Evolutionary conservation across 2,329 filamentous ascomycete species (phyloP).

Genomic region (Claviceps capensis): DNA sequence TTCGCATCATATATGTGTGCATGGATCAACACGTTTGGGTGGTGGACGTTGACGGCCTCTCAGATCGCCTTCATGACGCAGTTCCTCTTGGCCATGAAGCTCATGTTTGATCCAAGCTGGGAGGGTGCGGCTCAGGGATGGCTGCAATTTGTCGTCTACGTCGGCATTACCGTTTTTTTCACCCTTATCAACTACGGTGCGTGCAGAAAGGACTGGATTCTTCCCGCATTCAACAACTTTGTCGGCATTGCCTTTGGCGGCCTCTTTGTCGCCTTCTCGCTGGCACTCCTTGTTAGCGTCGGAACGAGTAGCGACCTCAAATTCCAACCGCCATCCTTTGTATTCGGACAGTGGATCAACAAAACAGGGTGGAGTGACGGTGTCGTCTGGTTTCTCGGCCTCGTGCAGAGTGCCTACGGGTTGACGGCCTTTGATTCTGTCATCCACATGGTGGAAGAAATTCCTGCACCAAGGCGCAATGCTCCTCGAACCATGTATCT

Average conservation of each 20-base stretch:
- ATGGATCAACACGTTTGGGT: constrained; percentile 47
- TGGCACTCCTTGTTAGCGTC: constrained; percentile 38
- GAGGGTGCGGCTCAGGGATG: constrained; percentile 30
- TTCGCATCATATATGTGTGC: constrained; percentile 43
- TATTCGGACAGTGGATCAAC: constrained; percentile 35
- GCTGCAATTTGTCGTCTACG: constrained; percentile 41
- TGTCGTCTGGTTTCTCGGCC: constrained; percentile 43
- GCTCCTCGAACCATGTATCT: constrained; percentile 38
- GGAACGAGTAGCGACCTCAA: constrained; percentile 27
- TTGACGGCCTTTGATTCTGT: constrained; percentile 44
- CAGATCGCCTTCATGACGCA: constrained; percentile 44
- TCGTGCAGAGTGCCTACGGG: constrained; percentile 41
- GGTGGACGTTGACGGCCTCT: constrained; percentile 42
- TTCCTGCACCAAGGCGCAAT: constrained; percentile 36
- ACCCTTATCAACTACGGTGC: constrained; percentile 37
- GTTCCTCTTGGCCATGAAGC: constrained; percentile 42
- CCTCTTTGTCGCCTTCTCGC: constrained; percentile 36
- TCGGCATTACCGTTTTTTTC: constrained; percentile 32
- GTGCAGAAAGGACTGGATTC: constrained; percentile 27
- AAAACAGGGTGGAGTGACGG: constrained; percentile 37
- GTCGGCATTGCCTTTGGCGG: constrained; percentile 37
- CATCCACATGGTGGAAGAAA: constrained; percentile 45
- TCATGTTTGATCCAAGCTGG: constrained; percentile 37
- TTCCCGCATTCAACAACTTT: constrained; percentile 41
- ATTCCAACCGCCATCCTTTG: constrained; percentile 36